Evolutionary conservation across 1,284 basidiomycete species (phyloP), one percentile per base, ranked within the genome.

Genomic region (Clitocybe nebularis): DNA sequence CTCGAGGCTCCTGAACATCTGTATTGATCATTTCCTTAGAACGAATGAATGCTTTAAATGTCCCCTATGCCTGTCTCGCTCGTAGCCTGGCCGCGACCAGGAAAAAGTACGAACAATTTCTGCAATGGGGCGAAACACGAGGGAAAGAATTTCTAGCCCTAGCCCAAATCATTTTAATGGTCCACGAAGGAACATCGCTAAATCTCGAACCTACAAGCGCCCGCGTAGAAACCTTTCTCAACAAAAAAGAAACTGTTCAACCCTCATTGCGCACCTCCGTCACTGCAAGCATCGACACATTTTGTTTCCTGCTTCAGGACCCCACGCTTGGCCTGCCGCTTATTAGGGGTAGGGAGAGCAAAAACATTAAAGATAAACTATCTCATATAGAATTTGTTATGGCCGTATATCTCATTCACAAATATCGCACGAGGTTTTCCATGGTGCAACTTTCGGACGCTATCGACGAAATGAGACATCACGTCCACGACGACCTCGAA

Each of bases 61-160:
- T 72, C 0, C 69, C 68, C 0, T 68, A 72, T 51, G 62, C 74
- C 2, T 44, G 62, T 3, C 66, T 83, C 41, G 61, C 81, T 11
- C 73, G 77, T 21, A 59, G 63, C 2, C 43, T 82, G 14, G 28
- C 22, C 13, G 62, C 68, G 17, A 50, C 52, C 1, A 50, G 61
- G 10, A 70, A 53, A 19, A 56, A 52, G 0, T 64, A 63, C 25
- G 57, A 60, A 0, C 50, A 56, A 0, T 55, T 56, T 21, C 62
- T 81, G 19, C 67, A 71, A 3, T 80, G 77, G 75, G 71, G 74
- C 25, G 65, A 66, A 19, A 62, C 68, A 0, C 74, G 79, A 1
- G 81, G 76, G 0, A 68, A 66, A 13, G 79, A 81, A 50, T 85
- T 81, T 56, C 73, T 78, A 17, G 72, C 73, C 36, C 58, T 82